Evolutionary conservation across 75 land plant species (phyloP), one percentile per base, ranked within the genome.

Genomic region (Picea sitchensis): DNA sequence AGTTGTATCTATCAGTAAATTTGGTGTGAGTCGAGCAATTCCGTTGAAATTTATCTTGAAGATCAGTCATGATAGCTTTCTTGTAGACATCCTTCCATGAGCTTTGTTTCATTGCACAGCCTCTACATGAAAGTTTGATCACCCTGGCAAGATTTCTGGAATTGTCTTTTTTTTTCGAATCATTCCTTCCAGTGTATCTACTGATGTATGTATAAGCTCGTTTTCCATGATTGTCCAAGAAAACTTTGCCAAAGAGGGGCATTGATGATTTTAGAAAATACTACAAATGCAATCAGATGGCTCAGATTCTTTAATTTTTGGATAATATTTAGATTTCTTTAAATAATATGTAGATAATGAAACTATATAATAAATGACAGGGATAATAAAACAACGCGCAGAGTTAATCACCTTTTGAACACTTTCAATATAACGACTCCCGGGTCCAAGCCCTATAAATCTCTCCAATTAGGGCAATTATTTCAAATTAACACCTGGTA

Each of bases 131-230:
- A 68, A 36, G 72, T 38, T 38, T 34, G 72, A 68, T 68, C 41
- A 68, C 34, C 72, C 47, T 38, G 15, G 18, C 47, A 38, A 41
- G 73, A 41, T 67, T 69, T 47, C 73, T 69, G 73, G 73, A 69
- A 69, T 69, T 18, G 73, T 31, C 36, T 38, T 69, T 41, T 41
- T 69, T 69, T 69, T 26, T 26, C 26, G 34, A 2, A 69, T 69
- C 73, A 69, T 69, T 69, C 73, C 73, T 69, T 69, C 73, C 73
- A 44, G 47, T 69, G 73, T 69, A 69, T 69, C 32, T 69, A 69
- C 73, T 69, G 73, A 44, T 69, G 73, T 69, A 69, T 69, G 73
- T 69, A 69, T 69, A 69, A 47, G 73, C 73, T 47, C 36, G 73
- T 69, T 69, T 69, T 69, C 73, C 44, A 36, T 69, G 68, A 31